phyloP scores from a whole-genome alignment of 805 yeast species.

The Vanderwaltozyma yarrowii region DNA sequence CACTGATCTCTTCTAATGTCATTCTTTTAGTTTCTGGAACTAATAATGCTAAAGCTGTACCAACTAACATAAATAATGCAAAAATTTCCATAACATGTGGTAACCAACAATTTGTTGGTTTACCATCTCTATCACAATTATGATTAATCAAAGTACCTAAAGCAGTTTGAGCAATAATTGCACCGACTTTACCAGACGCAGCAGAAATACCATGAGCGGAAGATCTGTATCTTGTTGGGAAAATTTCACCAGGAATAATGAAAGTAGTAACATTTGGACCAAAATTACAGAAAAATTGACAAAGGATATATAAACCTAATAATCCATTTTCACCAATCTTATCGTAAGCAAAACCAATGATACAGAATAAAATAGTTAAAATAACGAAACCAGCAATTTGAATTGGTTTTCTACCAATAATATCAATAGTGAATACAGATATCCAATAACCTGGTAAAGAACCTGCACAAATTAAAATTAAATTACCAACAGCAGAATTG shows the following conservation, averaged over 20 bases:
- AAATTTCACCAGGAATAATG: constrained; percentile 83
- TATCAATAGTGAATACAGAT: constrained; percentile 69
- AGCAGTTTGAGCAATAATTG: constrained; percentile 83
- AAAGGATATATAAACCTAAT: constrained; percentile 66
- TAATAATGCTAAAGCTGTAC: constrained; percentile 53
- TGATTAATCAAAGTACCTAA: constrained; percentile 77
- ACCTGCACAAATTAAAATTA: constrained; percentile 91
- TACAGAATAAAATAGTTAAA: constrained; percentile 63
- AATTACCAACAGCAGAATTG: constrained; percentile 82
- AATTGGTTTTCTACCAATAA: constrained; percentile 73
- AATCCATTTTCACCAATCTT: constrained; percentile 55
- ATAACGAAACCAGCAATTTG: constrained; percentile 68
- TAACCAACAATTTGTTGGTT: constrained; percentile 57
- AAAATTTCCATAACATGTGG: constrained; percentile 91
- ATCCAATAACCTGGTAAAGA: constrained; percentile 91
- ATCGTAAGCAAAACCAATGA: constrained; percentile 77
- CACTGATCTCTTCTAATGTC: constrained; percentile 78
- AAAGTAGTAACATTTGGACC: constrained; percentile 93
- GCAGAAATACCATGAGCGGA: constrained; percentile 94
- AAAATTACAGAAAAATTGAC: constrained; percentile 83
- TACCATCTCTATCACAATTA: constrained; percentile 52
- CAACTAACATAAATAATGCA: constrained; percentile 83
- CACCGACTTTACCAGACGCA: constrained; percentile 87
- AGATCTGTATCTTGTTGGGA: constrained; percentile 92
- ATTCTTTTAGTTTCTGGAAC: constrained; percentile 88